phyloP scores from a whole-genome alignment of 305 asterid genomes.

The Fraxinus ornus region DNA sequence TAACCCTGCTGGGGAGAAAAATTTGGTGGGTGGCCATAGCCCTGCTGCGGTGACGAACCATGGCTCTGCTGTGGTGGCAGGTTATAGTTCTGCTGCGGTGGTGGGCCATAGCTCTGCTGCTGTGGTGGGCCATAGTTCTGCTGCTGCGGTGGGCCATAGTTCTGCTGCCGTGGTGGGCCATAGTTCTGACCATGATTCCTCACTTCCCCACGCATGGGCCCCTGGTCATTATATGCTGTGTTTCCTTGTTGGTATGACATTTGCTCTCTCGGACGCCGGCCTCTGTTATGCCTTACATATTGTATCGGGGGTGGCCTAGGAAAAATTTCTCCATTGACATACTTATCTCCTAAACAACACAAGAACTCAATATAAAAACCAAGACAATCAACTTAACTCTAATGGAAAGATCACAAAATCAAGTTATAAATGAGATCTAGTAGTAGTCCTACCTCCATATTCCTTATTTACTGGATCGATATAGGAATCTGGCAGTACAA shows the following conservation, averaged over 20 bases:
- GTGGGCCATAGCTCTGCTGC: slow-evolving; percentile 31
- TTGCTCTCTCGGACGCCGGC: slow-evolving; percentile 39
- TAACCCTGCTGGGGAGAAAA: slow-evolving; percentile 33
- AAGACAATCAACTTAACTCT: slow-evolving; percentile 4
- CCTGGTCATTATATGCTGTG: slow-evolving; percentile 24
- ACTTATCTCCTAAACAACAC: slow-evolving; percentile 76
- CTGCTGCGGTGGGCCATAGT: slow-evolving; percentile 33
- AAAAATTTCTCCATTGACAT: slow-evolving; percentile 73
- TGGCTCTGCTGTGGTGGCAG: slow-evolving; percentile 33
- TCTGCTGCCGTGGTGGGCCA: slow-evolving; percentile 37
- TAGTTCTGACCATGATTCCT: slow-evolving; percentile 38
- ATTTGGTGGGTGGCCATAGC: slow-evolving; percentile 28
- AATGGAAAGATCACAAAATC: neutral
- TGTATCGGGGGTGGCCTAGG: slow-evolving; percentile 83
- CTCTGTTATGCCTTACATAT: slow-evolving; percentile 47
- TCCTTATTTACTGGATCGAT: slow-evolving; percentile 86
- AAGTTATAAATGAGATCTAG: neutral
- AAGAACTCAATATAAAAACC: neutral
- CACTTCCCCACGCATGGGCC: slow-evolving; percentile 29
- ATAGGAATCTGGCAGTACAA: slow-evolving; percentile 92
- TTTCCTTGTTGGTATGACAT: slow-evolving; percentile 22
- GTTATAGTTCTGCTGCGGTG: slow-evolving; percentile 21
- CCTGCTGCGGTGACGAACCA: slow-evolving; percentile 31
- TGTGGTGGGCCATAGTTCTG: slow-evolving; percentile 34
- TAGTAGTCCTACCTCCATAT: slow-evolving; percentile 71